These are phyloP conservation scores for Oryza coarctata DNA, from an alignment of 176 grass and related monocot genomes.

Conservation along the genomic window DNA sequence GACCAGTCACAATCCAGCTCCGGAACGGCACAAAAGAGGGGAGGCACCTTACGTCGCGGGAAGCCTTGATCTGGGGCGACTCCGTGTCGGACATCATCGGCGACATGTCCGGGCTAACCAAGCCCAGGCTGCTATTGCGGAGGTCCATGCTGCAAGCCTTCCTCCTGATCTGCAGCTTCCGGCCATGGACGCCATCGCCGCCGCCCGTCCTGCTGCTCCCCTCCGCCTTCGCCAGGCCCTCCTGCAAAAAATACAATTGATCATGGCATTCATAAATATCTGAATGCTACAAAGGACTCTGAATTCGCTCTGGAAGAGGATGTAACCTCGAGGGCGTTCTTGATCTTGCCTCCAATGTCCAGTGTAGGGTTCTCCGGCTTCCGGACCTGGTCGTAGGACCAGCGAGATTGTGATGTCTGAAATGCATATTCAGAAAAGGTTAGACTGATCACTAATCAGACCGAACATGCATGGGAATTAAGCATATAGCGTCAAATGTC, in stretches of 20 bases:
- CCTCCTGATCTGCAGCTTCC: constrained; percentile 67
- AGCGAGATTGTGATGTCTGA: constrained; percentile 54
- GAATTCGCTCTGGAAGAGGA: neutral
- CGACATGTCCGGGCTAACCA: constrained; percentile 31
- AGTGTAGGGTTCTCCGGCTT: constrained; percentile 57
- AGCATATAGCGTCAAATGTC: too few species aligned
- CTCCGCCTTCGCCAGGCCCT: constrained; percentile 45
- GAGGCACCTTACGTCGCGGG: constrained; percentile 95
- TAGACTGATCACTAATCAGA: neutral
- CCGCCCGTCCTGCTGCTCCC: constrained; percentile 27
- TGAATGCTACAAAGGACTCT: neutral
- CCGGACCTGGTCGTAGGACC: constrained; percentile 52
- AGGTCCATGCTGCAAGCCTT: constrained; percentile 62
- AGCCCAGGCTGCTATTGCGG: constrained; percentile 15
- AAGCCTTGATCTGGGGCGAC: constrained; percentile 74
- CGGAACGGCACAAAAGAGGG: constrained; percentile 10
- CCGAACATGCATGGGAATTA: neutral
- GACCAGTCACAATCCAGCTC: neutral
- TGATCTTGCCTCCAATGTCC: constrained; percentile 85
- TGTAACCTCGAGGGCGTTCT: constrained; percentile 65
- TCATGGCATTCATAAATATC: neutral
- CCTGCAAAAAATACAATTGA: constrained; percentile 31
- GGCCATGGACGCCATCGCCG: constrained; percentile 29
- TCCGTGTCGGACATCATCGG: constrained; percentile 50
- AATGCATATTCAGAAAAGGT: neutral